A percentile compares a stretch with the other conserved stretches of the same genome.
Evolutionary conservation across 2,329 filamentous ascomycete species (phyloP).

Genomic region (Fusarium falciforme): DNA sequence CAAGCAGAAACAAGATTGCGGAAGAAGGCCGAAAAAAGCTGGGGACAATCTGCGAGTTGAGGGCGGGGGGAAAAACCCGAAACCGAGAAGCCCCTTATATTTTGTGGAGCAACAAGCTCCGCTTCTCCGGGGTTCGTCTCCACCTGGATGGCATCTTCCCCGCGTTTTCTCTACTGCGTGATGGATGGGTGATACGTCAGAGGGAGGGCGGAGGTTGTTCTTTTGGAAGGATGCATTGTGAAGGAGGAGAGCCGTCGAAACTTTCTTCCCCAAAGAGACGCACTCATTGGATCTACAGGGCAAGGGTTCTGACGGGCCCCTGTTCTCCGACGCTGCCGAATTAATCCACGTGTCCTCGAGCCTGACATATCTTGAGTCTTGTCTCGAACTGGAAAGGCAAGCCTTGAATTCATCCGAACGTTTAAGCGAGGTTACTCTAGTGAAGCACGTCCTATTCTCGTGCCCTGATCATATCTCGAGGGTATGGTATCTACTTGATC

Average conservation of each 20-base stretch:
- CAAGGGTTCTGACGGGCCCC: background rate
- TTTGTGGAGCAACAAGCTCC: background rate
- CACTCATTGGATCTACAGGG: background rate
- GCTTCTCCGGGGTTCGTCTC: background rate
- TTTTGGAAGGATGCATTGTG: background rate
- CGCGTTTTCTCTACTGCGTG: background rate
- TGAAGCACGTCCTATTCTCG: background rate
- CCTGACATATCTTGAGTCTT: background rate
- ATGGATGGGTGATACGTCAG: background rate
- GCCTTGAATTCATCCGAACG: background rate
- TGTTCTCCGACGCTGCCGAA: background rate
- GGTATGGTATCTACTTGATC: constrained; percentile 11
- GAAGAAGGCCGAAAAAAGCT: background rate
- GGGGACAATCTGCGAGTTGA: background rate
- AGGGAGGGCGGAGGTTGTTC: background rate
- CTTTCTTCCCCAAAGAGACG: background rate
- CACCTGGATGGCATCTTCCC: background rate
- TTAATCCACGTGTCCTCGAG: background rate
- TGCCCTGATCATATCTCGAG: background rate
- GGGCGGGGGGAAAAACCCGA: background rate
- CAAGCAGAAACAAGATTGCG: background rate
- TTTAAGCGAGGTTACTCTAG: background rate
- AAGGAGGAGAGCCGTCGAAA: background rate
- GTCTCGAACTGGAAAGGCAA: background rate
- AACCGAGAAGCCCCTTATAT: background rate